These are phyloP conservation scores for Acer saccharum DNA, from an alignment of 345 rosid genomes.

Conservation along the genomic window DNA sequence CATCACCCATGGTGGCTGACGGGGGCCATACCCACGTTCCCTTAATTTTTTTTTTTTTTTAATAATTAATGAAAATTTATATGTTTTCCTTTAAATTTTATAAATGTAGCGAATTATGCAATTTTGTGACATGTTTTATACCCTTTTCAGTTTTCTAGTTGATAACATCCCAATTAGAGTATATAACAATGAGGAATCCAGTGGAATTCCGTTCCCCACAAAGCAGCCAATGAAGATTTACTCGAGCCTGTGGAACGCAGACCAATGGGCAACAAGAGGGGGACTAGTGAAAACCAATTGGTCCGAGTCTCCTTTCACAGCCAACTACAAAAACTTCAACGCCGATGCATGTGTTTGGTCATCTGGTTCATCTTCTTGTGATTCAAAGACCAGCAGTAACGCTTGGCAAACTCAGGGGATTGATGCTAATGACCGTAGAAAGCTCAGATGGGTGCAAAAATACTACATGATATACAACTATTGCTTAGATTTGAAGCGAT, in stretches of 20 bases:
- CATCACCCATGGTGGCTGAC: no score
- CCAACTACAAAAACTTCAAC: slow-evolving; percentile 40
- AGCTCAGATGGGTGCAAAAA: slow-evolving; percentile 52
- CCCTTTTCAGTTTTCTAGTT: slow-evolving; percentile 45
- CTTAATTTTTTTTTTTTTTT: no score
- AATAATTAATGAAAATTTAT: no score
- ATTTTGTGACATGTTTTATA: background rate
- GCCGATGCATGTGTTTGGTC: slow-evolving; percentile 37
- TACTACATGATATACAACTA: slow-evolving; percentile 61
- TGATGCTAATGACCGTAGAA: slow-evolving; percentile 24
- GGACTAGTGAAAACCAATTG: slow-evolving; percentile 57
- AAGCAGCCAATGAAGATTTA: slow-evolving; percentile 53
- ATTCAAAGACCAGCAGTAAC: background rate
- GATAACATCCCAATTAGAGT: slow-evolving; percentile 58
- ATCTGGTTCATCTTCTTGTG: slow-evolving; percentile 31
- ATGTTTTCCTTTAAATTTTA: no score
- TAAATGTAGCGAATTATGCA: no score
- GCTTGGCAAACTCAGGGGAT: slow-evolving; percentile 39
- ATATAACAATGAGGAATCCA: slow-evolving; percentile 52
- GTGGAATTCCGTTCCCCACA: slow-evolving; percentile 51
- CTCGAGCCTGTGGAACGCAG: slow-evolving; percentile 65
- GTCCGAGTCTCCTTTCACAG: slow-evolving; percentile 53
- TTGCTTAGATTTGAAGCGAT: slow-evolving; percentile 47
- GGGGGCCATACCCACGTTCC: no score
- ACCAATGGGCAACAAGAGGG: slow-evolving; percentile 62